Evolutionary conservation across 163 green algal species (phyloP).

Genomic region (Picocystis sp.): DNA sequence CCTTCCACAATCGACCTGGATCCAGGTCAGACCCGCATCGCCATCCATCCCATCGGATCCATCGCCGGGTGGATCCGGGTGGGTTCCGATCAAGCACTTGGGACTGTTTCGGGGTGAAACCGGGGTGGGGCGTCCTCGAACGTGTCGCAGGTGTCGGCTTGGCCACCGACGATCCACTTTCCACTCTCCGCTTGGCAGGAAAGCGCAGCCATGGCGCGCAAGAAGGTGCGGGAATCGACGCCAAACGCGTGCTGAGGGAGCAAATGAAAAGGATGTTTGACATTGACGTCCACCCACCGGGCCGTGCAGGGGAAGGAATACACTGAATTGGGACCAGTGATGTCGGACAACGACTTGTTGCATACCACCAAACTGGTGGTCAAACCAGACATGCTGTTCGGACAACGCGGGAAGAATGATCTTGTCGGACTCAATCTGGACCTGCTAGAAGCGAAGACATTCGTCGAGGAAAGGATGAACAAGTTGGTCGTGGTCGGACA

Average conservation of each 20-base stretch:
- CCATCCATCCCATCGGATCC: no score
- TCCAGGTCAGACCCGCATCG: no score
- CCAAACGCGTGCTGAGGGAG: constrained; percentile 63
- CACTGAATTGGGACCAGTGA: constrained; percentile 30
- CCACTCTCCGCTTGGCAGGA: no score
- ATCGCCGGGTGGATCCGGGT: no score
- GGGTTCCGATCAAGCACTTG: no score
- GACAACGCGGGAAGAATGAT: constrained; percentile 85
- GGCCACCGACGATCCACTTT: no score
- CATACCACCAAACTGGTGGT: constrained; percentile 54
- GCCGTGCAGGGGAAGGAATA: constrained; percentile 44
- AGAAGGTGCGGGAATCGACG: constrained; percentile 69
- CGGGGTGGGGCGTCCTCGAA: no score
- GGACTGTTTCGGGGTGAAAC: no score
- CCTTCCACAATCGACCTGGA: no score
- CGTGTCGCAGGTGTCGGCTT: no score
- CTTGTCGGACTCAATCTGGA: constrained; percentile 77
- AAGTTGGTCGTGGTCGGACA: constrained; percentile 24
- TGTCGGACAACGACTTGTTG: constrained; percentile 39
- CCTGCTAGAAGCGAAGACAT: constrained; percentile 37
- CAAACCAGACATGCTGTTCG: constrained; percentile 92
- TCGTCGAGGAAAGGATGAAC: constrained; percentile 48
- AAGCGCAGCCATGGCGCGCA: constrained; percentile 31
- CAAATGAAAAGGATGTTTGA: constrained; percentile 47
- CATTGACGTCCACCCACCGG: constrained; percentile 59